Percentiles rank a stretch among this genome's conserved stretches.
These are phyloP conservation scores for Phalaenopsis aphrodite DNA, from an alignment of 106 monocot genomes.

Conservation along the genomic window DNA sequence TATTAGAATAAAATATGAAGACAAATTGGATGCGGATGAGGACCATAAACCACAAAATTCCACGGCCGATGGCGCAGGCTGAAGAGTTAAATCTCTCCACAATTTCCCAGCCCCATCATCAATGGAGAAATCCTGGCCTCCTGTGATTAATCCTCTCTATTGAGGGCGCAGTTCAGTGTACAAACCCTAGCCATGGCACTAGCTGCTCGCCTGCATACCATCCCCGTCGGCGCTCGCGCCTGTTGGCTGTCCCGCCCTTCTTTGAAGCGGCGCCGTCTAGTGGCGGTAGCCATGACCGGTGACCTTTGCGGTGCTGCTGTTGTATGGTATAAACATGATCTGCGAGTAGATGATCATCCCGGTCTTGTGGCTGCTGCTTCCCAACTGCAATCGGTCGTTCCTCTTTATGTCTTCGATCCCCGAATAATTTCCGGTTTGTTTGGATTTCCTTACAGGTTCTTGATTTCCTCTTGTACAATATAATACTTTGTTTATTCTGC, in stretches of 20 bases:
- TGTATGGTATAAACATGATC: conserved; percentile 24
- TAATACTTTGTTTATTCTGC: neutral
- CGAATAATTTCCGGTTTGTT: conserved; percentile 19
- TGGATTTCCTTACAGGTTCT: neutral
- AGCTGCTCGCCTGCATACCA: neutral
- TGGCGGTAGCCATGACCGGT: neutral
- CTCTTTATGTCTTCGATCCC: conserved; percentile 22
- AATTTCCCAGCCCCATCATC: too few species aligned
- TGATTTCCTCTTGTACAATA: neutral
- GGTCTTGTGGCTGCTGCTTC: conserved; percentile 17
- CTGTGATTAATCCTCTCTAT: too few species aligned
- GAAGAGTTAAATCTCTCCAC: too few species aligned
- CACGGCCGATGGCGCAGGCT: too few species aligned
- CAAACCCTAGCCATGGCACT: neutral
- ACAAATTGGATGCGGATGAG: too few species aligned
- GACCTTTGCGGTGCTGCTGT: conserved; percentile 10
- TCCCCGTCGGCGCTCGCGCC: neutral
- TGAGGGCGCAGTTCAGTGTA: neutral
- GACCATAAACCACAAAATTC: too few species aligned
- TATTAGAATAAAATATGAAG: too few species aligned
- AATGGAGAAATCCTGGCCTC: too few species aligned
- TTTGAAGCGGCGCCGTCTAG: neutral
- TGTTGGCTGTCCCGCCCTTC: neutral
- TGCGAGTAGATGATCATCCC: conserved; percentile 20
- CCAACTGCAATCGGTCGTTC: conserved; percentile 5